phyloP scores from a whole-genome alignment of 2,329 filamentous ascomycete genomes.

The Hymenotorrendiella dingleyae region DNA sequence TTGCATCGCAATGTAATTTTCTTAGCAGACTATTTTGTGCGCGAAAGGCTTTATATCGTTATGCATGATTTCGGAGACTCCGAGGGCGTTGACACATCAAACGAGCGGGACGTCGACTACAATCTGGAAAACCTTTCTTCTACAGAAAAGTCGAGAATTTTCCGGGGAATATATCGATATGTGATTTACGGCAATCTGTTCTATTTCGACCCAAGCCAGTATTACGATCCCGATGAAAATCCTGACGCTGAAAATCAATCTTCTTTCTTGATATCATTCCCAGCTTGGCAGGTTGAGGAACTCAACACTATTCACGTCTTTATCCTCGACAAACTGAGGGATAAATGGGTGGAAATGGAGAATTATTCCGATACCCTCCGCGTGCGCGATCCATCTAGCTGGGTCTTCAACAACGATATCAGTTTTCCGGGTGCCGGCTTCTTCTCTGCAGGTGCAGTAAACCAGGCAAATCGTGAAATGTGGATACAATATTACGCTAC shows the following conservation, averaged over 20 bases:
- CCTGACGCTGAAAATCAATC: not conserved
- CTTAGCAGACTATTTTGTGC: slow-evolving; percentile 2
- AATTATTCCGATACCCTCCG: no score
- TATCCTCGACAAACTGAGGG: slow-evolving; percentile 1
- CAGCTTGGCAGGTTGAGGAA: slow-evolving; percentile 9
- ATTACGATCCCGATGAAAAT: no score
- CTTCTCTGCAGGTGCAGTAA: not conserved
- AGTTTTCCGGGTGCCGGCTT: not conserved
- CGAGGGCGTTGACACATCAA: not conserved
- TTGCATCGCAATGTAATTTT: slow-evolving; percentile 6
- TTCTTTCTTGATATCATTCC: slow-evolving; percentile 5
- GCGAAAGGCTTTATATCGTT: slow-evolving; percentile 2
- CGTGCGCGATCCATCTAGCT: no score
- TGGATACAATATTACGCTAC: not conserved
- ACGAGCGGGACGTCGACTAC: not conserved
- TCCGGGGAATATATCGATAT: slow-evolving; percentile 7
- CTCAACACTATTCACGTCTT: slow-evolving; percentile 7
- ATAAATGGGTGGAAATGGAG: slow-evolving; percentile 7
- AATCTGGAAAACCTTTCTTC: slow-evolving; percentile 4
- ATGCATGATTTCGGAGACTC: not conserved
- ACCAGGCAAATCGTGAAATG: not conserved
- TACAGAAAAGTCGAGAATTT: slow-evolving; percentile 5
- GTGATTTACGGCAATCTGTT: slow-evolving; percentile 7
- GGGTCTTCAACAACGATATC: no score
- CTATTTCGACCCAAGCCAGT: no score